Evolutionary conservation across 352 stramenopile species (phyloP).

Genomic region (Phytopythium ostracodes): DNA sequence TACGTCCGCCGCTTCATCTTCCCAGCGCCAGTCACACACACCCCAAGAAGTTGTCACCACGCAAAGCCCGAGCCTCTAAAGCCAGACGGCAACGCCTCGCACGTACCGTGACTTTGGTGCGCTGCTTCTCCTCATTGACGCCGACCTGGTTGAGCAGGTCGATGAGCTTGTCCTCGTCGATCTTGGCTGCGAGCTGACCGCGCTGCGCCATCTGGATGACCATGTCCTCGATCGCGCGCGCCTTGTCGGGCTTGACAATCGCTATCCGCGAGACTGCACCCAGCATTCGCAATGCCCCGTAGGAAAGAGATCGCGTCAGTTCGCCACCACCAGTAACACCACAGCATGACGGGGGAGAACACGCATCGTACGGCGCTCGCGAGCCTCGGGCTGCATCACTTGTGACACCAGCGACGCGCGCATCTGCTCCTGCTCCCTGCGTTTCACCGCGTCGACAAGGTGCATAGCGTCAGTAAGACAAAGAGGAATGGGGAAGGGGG

Average conservation of each 20-base stretch:
- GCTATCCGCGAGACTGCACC: conserved; percentile 76
- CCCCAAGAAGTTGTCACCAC: background rate
- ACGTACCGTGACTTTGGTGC: conserved; percentile 84
- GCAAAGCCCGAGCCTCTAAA: background rate
- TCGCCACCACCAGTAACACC: background rate
- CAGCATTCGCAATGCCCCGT: background rate
- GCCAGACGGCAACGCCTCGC: background rate
- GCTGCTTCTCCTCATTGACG: conserved; percentile 78
- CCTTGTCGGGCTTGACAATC: conserved; percentile 88
- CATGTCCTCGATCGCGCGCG: conserved; percentile 81
- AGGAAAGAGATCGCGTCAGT: background rate
- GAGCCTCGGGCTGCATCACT: conserved; percentile 73
- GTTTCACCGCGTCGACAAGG: background rate
- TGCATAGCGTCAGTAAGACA: background rate
- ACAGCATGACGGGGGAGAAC: background rate
- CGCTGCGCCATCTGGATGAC: conserved; percentile 85
- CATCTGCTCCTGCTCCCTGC: conserved; percentile 77
- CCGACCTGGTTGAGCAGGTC: conserved; percentile 76
- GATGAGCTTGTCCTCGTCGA: conserved; percentile 84
- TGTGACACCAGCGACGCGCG: conserved; percentile 70
- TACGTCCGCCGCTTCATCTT: conserved; percentile 87
- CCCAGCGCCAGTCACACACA: background rate
- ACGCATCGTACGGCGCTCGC: conserved; percentile 64
- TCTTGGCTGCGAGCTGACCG: conserved; percentile 74
- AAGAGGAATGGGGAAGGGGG: background rate